Percentiles rank a stretch among this genome's conserved stretches.
Conservation (phyloP, 331 rosid genomes). For the Quercus tomentella region DNA sequence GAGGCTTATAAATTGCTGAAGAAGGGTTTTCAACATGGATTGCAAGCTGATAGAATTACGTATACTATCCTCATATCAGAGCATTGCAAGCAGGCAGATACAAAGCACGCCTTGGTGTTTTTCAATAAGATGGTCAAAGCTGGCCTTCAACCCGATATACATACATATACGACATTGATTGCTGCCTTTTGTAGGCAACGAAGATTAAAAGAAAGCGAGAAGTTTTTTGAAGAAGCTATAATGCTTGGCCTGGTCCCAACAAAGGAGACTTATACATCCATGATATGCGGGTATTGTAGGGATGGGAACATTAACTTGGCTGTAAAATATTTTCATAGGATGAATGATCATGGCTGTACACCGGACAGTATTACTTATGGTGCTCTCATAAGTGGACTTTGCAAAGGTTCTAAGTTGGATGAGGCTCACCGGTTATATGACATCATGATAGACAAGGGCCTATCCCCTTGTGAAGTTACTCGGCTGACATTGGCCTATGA, state of each 20-base stretch:
- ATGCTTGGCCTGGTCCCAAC: conserved; percentile 62
- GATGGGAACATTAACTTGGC: conserved; percentile 58
- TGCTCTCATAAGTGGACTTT: conserved; percentile 82
- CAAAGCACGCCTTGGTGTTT: conserved; percentile 53
- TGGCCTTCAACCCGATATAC: conserved; percentile 72
- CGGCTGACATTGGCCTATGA: conserved; percentile 74
- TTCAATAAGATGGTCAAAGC: conserved; percentile 75
- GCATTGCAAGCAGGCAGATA: conserved; percentile 62
- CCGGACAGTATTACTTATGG: conserved; percentile 68
- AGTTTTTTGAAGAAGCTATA: conserved; percentile 50
- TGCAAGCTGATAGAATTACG: conserved; percentile 60
- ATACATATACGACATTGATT: conserved; percentile 71
- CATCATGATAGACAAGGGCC: conserved; percentile 65
- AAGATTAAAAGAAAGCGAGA: conserved; percentile 61
- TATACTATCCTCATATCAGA: conserved; percentile 73
- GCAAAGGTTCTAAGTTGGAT: conserved; percentile 63
- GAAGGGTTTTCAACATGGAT: conserved; percentile 29
- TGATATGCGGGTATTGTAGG: conserved; percentile 82
- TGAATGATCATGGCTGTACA: conserved; percentile 64
- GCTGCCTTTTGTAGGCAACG: conserved; percentile 66
- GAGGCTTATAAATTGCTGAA: conserved; percentile 68
- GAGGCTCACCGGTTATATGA: conserved; percentile 65
- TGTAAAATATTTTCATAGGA: conserved; percentile 49
- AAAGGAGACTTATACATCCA: conserved; percentile 76
- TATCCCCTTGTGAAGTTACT: conserved; percentile 85